phyloP scores from a whole-genome alignment of 2,329 filamentous ascomycete genomes.

The Penicillium brevicompactum region DNA sequence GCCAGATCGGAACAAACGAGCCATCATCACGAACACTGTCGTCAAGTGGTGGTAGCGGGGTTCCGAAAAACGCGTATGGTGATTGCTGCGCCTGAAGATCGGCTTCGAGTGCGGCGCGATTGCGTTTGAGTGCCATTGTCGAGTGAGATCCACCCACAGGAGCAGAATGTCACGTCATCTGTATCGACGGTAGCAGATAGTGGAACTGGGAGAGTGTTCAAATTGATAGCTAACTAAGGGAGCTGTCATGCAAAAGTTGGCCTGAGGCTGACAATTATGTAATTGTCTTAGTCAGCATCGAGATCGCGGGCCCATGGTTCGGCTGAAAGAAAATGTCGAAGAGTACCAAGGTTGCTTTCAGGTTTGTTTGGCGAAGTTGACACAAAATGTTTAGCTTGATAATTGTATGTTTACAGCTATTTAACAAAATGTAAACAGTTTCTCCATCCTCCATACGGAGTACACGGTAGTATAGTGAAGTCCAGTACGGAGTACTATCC shows the following conservation, averaged over 20 bases:
- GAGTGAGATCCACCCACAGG: slow-evolving; percentile 4
- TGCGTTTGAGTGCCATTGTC: slow-evolving; percentile 73
- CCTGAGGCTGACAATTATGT: neutral
- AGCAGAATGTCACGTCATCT: slow-evolving; percentile 4
- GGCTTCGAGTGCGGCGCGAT: slow-evolving; percentile 75
- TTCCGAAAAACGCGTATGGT: slow-evolving; percentile 79
- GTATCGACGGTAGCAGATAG: neutral
- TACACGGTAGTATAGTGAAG: too few species aligned
- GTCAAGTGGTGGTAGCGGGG: slow-evolving; percentile 77
- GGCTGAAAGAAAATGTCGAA: too few species aligned
- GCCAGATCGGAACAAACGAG: slow-evolving; percentile 93
- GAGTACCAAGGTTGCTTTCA: too few species aligned
- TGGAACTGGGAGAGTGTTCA: neutral
- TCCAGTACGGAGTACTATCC: too few species aligned
- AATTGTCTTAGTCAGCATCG: neutral
- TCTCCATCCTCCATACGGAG: too few species aligned
- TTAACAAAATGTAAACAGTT: too few species aligned
- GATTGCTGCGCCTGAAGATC: slow-evolving; percentile 68
- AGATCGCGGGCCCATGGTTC: too few species aligned
- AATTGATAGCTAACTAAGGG: neutral
- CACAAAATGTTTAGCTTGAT: too few species aligned
- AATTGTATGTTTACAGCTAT: too few species aligned
- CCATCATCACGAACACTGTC: slow-evolving; percentile 81
- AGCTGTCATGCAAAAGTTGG: neutral
- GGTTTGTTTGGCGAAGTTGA: too few species aligned